A percentile compares a stretch with the other conserved stretches of the same genome.
Conservation (phyloP, 23 red algal species). For the Gracilaria domingensis region DNA sequence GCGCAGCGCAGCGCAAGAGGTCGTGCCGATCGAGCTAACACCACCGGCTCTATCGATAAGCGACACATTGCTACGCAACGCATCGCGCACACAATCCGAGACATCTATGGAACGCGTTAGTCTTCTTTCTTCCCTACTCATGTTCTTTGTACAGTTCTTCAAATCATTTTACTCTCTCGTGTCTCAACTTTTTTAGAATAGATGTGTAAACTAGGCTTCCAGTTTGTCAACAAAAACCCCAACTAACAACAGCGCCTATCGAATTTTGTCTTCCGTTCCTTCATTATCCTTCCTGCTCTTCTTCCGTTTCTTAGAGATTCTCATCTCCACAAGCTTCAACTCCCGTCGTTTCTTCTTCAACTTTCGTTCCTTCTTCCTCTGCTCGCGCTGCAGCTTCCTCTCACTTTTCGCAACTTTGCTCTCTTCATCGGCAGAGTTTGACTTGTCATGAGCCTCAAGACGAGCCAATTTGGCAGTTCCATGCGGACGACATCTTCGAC, state of each 20-base stretch:
- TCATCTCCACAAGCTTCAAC: not conserved
- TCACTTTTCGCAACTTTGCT: not conserved
- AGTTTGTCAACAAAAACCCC: not conserved
- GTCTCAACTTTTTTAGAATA: slow-evolving; percentile 25
- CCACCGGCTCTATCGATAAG: slow-evolving; percentile 17
- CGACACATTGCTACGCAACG: not conserved
- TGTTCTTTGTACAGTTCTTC: slow-evolving; percentile 6
- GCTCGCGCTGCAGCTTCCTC: not conserved
- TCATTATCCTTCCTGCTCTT: not conserved
- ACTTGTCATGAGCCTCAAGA: slow-evolving; percentile 33
- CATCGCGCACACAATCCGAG: not conserved
- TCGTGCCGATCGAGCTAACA: slow-evolving; percentile 20
- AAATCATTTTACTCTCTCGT: slow-evolving; percentile 2
- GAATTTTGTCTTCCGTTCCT: not conserved
- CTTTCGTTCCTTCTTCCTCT: not conserved
- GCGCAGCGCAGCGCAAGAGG: not conserved
- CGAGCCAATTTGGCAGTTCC: slow-evolving; percentile 69
- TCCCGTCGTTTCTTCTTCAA: not conserved
- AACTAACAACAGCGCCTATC: not conserved
- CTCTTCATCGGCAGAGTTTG: not conserved
- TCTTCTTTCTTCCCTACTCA: not conserved
- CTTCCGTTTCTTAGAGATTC: slow-evolving; percentile 28
- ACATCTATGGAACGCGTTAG: slow-evolving; percentile 26
- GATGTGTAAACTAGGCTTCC: slow-evolving; percentile 14
- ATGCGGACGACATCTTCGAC: slow-evolving; percentile 67